Percentiles rank a stretch among this genome's conserved stretches.
These are phyloP conservation scores for Podosphaera aphanis DNA, from an alignment of 2,329 filamentous ascomycete genomes.

Conservation along the genomic window DNA sequence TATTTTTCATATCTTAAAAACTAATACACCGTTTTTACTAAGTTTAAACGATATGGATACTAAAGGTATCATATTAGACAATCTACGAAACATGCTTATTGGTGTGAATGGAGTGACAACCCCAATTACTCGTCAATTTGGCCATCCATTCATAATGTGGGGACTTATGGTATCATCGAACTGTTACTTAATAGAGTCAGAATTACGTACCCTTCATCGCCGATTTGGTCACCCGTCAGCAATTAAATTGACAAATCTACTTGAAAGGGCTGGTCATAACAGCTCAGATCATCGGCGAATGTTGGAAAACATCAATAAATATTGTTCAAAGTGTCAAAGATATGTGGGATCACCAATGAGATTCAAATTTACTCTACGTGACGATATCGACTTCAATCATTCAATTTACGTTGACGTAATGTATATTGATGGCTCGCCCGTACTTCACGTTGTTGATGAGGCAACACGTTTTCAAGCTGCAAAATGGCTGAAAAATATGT, in stretches of 20 bases:
- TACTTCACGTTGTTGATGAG: conserved; percentile 2
- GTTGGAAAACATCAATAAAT: not conserved
- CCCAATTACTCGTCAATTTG: not conserved
- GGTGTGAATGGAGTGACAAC: not conserved
- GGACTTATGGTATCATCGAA: not conserved
- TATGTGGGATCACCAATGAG: not conserved
- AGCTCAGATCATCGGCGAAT: not conserved
- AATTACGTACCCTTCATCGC: not conserved
- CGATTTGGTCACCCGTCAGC: not conserved
- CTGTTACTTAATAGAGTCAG: not conserved
- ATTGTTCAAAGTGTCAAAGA: not conserved
- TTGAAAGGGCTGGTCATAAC: not conserved
- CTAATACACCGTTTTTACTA: not conserved
- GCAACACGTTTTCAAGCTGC: not conserved
- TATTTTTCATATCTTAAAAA: not conserved
- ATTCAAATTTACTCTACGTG: not conserved
- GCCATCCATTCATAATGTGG: conserved; percentile 1
- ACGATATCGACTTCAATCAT: conserved; percentile 1
- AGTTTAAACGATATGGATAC: not conserved
- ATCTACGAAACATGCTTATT: not conserved
- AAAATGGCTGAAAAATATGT: not conserved
- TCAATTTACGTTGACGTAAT: conserved; percentile 1
- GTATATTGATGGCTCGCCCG: conserved; percentile 1
- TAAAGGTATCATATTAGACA: not conserved
- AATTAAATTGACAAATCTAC: not conserved